Evolutionary conservation across 371 early-diverging fungal genomes (phyloP), one percentile per base, ranked within the genome.

Genomic region (Mortierella sp.): DNA sequence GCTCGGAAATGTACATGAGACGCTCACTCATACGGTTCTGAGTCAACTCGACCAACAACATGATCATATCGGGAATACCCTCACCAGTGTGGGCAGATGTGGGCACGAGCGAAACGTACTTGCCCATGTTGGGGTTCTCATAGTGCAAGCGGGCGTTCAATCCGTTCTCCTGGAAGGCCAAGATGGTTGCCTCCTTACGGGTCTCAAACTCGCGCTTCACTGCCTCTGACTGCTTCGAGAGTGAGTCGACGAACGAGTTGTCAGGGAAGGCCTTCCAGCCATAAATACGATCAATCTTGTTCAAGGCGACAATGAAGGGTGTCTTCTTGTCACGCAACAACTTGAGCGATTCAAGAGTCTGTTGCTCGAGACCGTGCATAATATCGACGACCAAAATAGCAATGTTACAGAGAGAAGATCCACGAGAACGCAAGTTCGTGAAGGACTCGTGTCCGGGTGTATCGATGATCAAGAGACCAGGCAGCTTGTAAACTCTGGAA

Each of bases 371-470:
- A 56, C 99, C 99, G 90, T 99, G 99, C 92, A 99, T 95, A 72
- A 99, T 99, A 85, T 99, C 99, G 58, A 99, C 98, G 9, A 99
- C 99, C 68, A 99, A 89, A 62, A 99, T 96, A 60, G 99, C 99
- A 82, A 99, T 98, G 91, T 99, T 98, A 91, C 99, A 99, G 63
- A 99, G 93, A 9, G 98, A 98, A 46, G 98, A 98, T 53, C 99
- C 99, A 82, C 99, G 92, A 26, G 96, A 93, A 68, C 99, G 89
- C 83, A 99, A 85, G 89, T 99, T 99, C 57, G 98, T 95, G 87
- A 99, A 99, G 64, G 99, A 97, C 83, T 99, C 99, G 95, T 99
- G 99, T 68, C 99, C 99, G 25, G 99, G 99, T 2, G 99, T 99
- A 86, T 99, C 99, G 75, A 99, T 99, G 67, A 99, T 88, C 70